Evolutionary conservation across 768 basidiomycete genomes (phyloP).

Genomic region (Podaxis sp.): DNA sequence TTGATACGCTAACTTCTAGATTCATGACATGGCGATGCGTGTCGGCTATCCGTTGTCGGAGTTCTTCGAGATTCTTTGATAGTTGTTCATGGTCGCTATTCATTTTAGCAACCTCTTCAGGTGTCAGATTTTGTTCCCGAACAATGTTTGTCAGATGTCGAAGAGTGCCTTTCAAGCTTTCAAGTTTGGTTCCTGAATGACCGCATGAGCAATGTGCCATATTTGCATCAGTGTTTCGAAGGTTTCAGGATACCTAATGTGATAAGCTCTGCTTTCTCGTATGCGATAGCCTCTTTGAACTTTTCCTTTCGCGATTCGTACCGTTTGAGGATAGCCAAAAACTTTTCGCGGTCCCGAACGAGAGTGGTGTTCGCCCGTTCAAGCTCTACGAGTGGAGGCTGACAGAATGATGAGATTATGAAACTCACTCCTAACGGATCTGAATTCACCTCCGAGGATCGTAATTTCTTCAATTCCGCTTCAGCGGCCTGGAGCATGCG

Average conservation of each 20-base stretch:
- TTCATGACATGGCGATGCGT: slow-evolving; percentile 71
- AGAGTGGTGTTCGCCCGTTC: slow-evolving; percentile 63
- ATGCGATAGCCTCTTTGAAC: slow-evolving; percentile 62
- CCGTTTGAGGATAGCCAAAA: slow-evolving; percentile 70
- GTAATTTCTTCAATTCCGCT: slow-evolving; percentile 56
- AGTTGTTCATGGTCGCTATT: slow-evolving; percentile 85
- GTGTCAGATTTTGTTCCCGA: slow-evolving; percentile 83
- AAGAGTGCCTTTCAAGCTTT: slow-evolving; percentile 65
- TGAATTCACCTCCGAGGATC: slow-evolving; percentile 55
- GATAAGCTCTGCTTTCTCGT: slow-evolving; percentile 64
- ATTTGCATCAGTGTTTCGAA: neutral
- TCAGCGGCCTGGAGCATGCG: slow-evolving; percentile 46
- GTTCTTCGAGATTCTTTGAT: slow-evolving; percentile 69
- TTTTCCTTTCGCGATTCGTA: slow-evolving; percentile 71
- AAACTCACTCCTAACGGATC: neutral
- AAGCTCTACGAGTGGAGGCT: slow-evolving; percentile 67
- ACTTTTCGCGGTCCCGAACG: slow-evolving; percentile 74
- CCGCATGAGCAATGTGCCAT: neutral
- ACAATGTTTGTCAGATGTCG: slow-evolving; percentile 64
- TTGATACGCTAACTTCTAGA: slow-evolving; percentile 81
- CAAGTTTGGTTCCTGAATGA: slow-evolving; percentile 55
- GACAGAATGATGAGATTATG: slow-evolving; percentile 6
- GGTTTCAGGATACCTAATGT: slow-evolving; percentile 44
- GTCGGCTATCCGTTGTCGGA: slow-evolving; percentile 74
- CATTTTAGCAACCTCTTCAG: slow-evolving; percentile 91